These are phyloP conservation scores for Gaultheria prostrata DNA, from an alignment of 148 eudicot species.

Conservation along the genomic window DNA sequence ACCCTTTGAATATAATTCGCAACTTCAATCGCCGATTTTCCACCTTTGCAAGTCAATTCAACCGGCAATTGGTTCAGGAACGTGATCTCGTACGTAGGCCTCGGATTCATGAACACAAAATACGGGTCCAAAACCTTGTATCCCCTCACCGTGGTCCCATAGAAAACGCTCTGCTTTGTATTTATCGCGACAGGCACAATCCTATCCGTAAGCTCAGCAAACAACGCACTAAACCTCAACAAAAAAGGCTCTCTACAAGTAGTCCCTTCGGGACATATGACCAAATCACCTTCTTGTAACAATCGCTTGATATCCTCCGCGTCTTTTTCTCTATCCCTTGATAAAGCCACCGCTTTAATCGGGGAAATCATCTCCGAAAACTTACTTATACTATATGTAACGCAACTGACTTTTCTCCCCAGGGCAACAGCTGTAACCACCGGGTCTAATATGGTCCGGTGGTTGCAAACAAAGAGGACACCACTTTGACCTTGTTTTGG, in stretches of 20 bases:
- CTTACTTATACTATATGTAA: constrained; percentile 57
- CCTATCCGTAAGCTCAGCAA: constrained; percentile 61
- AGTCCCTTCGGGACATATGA: constrained; percentile 68
- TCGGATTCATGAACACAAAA: constrained; percentile 66
- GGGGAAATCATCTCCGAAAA: constrained; percentile 61
- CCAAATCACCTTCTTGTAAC: constrained; percentile 58
- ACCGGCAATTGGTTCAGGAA: constrained; percentile 50
- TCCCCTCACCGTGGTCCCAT: constrained; percentile 53
- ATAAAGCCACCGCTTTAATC: constrained; percentile 56
- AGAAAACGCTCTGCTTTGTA: constrained; percentile 50
- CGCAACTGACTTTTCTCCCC: constrained; percentile 50
- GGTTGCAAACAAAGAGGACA: constrained; percentile 56
- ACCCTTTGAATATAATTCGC: constrained; percentile 63
- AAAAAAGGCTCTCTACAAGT: constrained; percentile 64
- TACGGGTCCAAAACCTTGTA: constrained; percentile 50
- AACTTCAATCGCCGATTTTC: constrained; percentile 51
- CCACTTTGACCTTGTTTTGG: constrained; percentile 43
- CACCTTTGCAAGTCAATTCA: constrained; percentile 52
- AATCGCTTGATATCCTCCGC: constrained; percentile 44
- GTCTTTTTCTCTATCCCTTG: constrained; percentile 55
- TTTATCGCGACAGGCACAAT: constrained; percentile 62
- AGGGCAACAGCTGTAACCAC: constrained; percentile 47
- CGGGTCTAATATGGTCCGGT: constrained; percentile 53
- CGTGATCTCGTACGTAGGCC: constrained; percentile 58
- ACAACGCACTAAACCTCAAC: constrained; percentile 55